Conservation (phyloP, 225 moss, liverwort and hornwort species). For the Takakia lepidozioides region DNA sequence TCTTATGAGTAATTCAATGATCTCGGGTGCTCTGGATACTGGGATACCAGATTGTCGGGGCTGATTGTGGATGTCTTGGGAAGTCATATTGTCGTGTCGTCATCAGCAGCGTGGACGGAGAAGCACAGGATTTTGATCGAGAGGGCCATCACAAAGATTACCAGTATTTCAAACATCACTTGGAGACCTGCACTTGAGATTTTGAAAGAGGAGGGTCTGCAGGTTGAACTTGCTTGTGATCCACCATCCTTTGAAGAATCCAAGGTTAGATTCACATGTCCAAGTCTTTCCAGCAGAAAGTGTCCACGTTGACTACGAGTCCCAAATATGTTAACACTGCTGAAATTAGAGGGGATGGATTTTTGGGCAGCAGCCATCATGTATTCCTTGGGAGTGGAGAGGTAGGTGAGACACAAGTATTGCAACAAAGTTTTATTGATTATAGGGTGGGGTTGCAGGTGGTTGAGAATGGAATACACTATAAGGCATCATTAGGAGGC, state of each 20-base stretch:
- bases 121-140: constrained; percentile 64
- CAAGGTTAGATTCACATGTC: no score
- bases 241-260: no score
- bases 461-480: constrained; percentile 73
- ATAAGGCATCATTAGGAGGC: constrained; percentile 52
- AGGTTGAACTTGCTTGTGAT: constrained; percentile 16
- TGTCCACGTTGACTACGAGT: no score
- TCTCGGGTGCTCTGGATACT: neutral
- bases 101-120: constrained; percentile 93
- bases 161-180: constrained; percentile 27
- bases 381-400: no score
- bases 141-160: constrained; percentile 32
- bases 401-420: no score
- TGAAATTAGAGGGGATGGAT: no score
- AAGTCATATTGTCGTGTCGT: constrained; percentile 81
- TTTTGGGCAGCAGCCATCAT: no score
- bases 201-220: constrained; percentile 78
- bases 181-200: constrained; percentile 85
- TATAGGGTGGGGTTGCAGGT: constrained; percentile 35
- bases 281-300: no score
- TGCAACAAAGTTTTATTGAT: no score
- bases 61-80: constrained; percentile 83
- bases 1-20: no score
- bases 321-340: no score
- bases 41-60: constrained; percentile 66